Conservation (phyloP, 352 stramenopile genomes). For the Phytophthora pluvialis region DNA sequence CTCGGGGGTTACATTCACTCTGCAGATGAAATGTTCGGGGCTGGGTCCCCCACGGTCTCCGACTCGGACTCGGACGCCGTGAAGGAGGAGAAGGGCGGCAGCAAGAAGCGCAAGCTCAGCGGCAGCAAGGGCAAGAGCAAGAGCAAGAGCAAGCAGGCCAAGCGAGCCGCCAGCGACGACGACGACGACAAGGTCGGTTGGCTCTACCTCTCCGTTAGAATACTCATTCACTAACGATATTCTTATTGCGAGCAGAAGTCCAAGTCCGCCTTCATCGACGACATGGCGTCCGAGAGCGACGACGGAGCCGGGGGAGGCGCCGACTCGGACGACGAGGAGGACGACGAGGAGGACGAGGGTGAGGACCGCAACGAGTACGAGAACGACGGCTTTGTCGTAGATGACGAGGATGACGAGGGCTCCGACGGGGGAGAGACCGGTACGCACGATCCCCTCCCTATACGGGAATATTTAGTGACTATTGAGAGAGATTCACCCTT, state of each 20-base stretch:
- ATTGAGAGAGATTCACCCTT: slow-evolving; percentile 17
- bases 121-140: slow-evolving; percentile 9
- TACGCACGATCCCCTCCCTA: slow-evolving; percentile 34
- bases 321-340: slow-evolving; percentile 73
- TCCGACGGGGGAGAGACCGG: slow-evolving; percentile 73
- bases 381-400: slow-evolving; percentile 90
- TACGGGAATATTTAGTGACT: not conserved
- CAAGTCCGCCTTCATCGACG: slow-evolving; percentile 90
- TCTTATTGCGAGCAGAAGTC: slow-evolving; percentile 47
- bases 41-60: slow-evolving; percentile 81
- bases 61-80: slow-evolving; percentile 83
- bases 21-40: slow-evolving; percentile 71
- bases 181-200: slow-evolving; percentile 64
- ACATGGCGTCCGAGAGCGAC: slow-evolving; percentile 89
- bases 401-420: slow-evolving; percentile 78
- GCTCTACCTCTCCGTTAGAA: slow-evolving; percentile 6
- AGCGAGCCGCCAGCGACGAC: slow-evolving; percentile 70
- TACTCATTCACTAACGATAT: slow-evolving; percentile 13
- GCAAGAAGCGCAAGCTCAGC: slow-evolving; percentile 81
- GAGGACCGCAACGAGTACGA: slow-evolving; percentile 91
- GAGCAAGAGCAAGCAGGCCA: slow-evolving; percentile 65
- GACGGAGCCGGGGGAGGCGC: slow-evolving; percentile 53
- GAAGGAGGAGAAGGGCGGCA: slow-evolving; percentile 38
- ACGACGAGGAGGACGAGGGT: slow-evolving; percentile 84
- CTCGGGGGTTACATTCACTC: slow-evolving; percentile 3